These are phyloP conservation scores for Apophysomyces variabilis DNA, from an alignment of 371 early-diverging fungal genomes.

Conservation along the genomic window DNA sequence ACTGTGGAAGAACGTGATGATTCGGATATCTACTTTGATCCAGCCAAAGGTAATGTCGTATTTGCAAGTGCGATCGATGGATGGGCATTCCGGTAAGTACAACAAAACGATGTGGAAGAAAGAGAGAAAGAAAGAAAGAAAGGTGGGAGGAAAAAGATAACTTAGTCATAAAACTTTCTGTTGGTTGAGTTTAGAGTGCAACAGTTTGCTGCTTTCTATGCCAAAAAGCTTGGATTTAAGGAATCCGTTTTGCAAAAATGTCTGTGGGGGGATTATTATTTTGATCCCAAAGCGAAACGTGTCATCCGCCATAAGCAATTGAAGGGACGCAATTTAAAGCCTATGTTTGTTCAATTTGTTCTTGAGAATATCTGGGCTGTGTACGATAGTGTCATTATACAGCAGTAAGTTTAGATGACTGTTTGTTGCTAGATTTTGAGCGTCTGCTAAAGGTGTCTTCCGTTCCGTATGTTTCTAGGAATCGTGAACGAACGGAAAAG, in stretches of 20 bases:
- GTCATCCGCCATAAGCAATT: slow-evolving; percentile 85
- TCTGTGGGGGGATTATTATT: slow-evolving; percentile 97
- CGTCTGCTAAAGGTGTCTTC: no score
- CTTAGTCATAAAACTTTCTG: slow-evolving; percentile 1
- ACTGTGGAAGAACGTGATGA: slow-evolving; percentile 89
- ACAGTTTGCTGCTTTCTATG: slow-evolving; percentile 92
- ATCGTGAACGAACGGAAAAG: slow-evolving; percentile 89
- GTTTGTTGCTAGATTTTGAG: neutral
- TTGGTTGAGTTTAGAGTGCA: slow-evolving; percentile 57
- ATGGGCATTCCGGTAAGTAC: slow-evolving; percentile 91
- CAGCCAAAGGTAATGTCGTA: slow-evolving; percentile 94
- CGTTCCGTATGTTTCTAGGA: slow-evolving; percentile 36
- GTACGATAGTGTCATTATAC: slow-evolving; percentile 81
- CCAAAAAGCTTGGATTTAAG: slow-evolving; percentile 88
- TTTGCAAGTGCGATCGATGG: slow-evolving; percentile 97
- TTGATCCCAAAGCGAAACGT: slow-evolving; percentile 93
- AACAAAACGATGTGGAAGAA: no score
- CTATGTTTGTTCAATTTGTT: slow-evolving; percentile 96
- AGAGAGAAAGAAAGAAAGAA: neutral
- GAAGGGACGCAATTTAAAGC: slow-evolving; percentile 83
- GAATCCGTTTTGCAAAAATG: slow-evolving; percentile 73
- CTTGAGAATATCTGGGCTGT: slow-evolving; percentile 96
- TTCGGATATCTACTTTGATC: slow-evolving; percentile 92
- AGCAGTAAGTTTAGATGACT: slow-evolving; percentile 54
- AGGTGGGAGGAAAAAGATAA: neutral